Evolutionary conservation across 1,139 yeast genomes (phyloP).

Genomic region (Candida albicans): DNA sequence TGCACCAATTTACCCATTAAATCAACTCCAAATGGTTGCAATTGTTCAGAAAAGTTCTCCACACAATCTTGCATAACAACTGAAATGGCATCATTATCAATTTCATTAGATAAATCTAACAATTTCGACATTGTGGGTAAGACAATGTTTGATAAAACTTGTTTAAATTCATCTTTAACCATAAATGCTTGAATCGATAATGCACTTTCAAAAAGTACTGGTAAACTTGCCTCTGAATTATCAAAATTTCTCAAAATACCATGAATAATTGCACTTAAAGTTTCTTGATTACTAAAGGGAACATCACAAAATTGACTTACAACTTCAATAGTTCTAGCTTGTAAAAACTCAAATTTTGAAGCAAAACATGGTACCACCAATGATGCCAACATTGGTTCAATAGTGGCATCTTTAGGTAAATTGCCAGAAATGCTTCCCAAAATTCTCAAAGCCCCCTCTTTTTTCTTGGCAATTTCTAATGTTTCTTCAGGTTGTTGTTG

Average conservation of each 20-base stretch:
- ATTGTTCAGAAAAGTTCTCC: constrained; percentile 80
- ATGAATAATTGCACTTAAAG: constrained; percentile 57
- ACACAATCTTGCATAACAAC: constrained; percentile 96
- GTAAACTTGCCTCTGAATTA: constrained; percentile 50
- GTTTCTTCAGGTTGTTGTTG: constrained; percentile 39
- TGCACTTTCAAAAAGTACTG: constrained; percentile 83
- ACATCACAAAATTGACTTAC: constrained; percentile 69
- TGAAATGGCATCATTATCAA: constrained; percentile 85
- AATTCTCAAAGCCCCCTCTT: constrained; percentile 80
- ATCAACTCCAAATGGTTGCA: constrained; percentile 92
- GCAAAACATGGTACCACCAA: constrained; percentile 73
- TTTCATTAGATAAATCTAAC: constrained; percentile 70
- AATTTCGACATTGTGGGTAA: constrained; percentile 82
- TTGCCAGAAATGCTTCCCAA: constrained; percentile 70
- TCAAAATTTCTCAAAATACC: constrained; percentile 66
- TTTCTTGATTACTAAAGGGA: constrained; percentile 49
- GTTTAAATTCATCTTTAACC: constrained; percentile 62
- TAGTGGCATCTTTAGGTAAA: constrained; percentile 52
- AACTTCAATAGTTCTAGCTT: constrained; percentile 84
- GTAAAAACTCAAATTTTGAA: constrained; percentile 67
- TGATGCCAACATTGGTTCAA: constrained; percentile 66
- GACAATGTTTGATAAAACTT: constrained; percentile 65
- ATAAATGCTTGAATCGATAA: constrained; percentile 82
- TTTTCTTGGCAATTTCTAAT: constrained; percentile 62
- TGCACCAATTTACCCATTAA: constrained; percentile 76